These are phyloP conservation scores for Curvularia lunata DNA, from an alignment of 2,329 filamentous ascomycete species.

Conservation along the genomic window DNA sequence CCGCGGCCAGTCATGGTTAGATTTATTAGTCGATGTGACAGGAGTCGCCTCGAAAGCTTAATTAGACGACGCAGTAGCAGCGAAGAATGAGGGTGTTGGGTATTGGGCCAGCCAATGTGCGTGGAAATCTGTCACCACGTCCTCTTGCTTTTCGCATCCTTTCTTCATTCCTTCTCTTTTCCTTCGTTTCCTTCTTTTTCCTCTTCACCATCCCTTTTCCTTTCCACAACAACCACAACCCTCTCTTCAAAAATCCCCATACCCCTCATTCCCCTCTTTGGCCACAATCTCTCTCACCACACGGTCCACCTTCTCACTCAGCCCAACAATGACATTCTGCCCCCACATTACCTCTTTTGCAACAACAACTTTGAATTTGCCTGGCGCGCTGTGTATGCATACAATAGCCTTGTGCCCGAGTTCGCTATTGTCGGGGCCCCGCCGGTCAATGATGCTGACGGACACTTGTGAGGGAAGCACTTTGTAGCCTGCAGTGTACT, in stretches of 20 bases:
- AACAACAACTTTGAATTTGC: slow-evolving; percentile 10
- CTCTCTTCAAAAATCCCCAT: slow-evolving; percentile 4
- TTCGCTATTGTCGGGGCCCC: slow-evolving; percentile 3
- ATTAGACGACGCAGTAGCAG: not conserved
- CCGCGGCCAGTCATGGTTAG: not conserved
- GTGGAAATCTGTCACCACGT: not conserved
- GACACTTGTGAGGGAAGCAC: slow-evolving; percentile 9
- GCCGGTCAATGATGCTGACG: slow-evolving; percentile 9
- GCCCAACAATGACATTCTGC: slow-evolving; percentile 3
- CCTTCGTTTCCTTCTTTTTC: not conserved
- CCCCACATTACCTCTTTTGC: slow-evolving; percentile 5
- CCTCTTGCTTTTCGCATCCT: not conserved
- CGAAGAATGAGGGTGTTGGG: not conserved
- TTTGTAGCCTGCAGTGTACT: slow-evolving; percentile 4
- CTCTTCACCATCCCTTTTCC: not conserved
- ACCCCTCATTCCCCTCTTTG: slow-evolving; percentile 4
- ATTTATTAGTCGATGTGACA: not conserved
- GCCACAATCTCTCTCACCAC: slow-evolving; percentile 1
- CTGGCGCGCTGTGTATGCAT: slow-evolving; percentile 8
- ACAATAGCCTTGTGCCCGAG: slow-evolving; percentile 13
- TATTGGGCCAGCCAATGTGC: not conserved
- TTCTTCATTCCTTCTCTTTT: not conserved
- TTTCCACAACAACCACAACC: not conserved
- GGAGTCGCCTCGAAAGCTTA: not conserved
- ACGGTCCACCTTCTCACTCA: slow-evolving; percentile 16